A percentile compares a stretch with the other conserved stretches of the same genome.
These are phyloP conservation scores for Mortierella alpina DNA, from an alignment of 192 early-diverging fungal species.

Conservation along the genomic window DNA sequence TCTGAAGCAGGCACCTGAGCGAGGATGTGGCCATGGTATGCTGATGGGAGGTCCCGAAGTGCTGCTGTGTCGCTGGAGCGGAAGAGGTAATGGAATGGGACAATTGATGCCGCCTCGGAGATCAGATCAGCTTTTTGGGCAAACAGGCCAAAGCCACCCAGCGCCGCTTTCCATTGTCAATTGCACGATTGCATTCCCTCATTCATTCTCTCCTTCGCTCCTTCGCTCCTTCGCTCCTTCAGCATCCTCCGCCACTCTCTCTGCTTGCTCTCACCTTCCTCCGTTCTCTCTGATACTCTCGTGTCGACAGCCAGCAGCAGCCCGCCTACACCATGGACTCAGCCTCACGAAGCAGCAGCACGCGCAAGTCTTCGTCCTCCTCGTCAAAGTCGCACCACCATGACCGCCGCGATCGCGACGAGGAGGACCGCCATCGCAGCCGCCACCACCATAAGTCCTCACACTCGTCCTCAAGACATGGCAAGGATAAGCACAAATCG, in stretches of 20 bases:
- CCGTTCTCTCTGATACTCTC: not conserved
- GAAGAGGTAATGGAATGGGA: not conserved
- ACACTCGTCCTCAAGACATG: constrained; percentile 15
- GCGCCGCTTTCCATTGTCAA: not conserved
- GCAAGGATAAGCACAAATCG: constrained; percentile 10
- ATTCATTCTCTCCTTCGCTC: not conserved
- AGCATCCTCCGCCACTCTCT: not conserved
- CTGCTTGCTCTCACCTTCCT: not conserved
- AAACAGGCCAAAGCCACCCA: constrained; percentile 15
- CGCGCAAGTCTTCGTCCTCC: constrained; percentile 44
- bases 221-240: no score
- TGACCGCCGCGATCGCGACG: constrained; percentile 22
- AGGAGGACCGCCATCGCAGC: constrained; percentile 7
- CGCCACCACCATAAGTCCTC: constrained; percentile 28
- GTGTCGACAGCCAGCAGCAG: no score
- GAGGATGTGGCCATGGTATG: constrained; percentile 1
- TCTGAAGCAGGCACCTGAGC: not conserved
- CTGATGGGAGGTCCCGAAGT: not conserved
- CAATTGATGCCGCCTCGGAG: not conserved
- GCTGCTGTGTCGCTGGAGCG: not conserved
- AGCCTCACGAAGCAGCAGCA: constrained; percentile 33
- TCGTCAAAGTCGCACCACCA: constrained; percentile 41
- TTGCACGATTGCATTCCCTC: not conserved
- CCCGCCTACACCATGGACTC: constrained; percentile 24
- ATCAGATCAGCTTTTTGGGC: not conserved